Conservation (phyloP, 129 eudicot species). For the Silybum marianum region DNA sequence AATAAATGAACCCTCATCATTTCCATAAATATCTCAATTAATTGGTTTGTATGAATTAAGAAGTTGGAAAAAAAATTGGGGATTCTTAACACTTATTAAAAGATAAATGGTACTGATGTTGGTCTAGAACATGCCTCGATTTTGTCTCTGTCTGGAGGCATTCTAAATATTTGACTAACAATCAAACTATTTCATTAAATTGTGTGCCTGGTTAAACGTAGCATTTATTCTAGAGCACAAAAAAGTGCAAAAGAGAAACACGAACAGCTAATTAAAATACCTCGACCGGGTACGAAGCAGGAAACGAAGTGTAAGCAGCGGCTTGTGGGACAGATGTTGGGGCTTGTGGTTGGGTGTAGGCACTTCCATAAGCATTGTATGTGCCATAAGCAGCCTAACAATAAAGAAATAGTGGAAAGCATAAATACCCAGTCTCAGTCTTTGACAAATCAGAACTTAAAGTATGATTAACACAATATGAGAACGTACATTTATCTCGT, state of each 20-base stretch:
- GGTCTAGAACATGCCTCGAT: neutral
- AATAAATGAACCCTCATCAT: neutral
- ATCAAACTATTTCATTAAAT: neutral
- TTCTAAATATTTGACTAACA: neutral
- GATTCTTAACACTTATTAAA: neutral
- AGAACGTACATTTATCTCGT: neutral
- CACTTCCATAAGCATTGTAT: slow-evolving; percentile 63
- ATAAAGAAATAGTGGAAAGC: neutral
- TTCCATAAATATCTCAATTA: neutral
- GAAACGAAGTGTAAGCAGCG: slow-evolving; percentile 78
- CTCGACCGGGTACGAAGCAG: slow-evolving; percentile 76
- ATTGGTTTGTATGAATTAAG: neutral
- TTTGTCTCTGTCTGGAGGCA: neutral
- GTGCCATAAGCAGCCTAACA: slow-evolving; percentile 88
- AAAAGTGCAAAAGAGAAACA: neutral
- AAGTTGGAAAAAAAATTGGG: too few species aligned
- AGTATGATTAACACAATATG: neutral
- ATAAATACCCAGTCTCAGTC: neutral
- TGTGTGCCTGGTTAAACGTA: neutral
- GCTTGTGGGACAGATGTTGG: slow-evolving; percentile 74
- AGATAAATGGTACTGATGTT: neutral
- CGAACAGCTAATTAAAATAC: slow-evolving; percentile 31
- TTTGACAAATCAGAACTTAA: neutral
- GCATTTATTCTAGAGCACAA: neutral
- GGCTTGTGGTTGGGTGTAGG: slow-evolving; percentile 68